Base-by-base conservation (phyloP, 2,329 filamentous ascomycete genomes). In the Paecilomyces variotii region DNA sequence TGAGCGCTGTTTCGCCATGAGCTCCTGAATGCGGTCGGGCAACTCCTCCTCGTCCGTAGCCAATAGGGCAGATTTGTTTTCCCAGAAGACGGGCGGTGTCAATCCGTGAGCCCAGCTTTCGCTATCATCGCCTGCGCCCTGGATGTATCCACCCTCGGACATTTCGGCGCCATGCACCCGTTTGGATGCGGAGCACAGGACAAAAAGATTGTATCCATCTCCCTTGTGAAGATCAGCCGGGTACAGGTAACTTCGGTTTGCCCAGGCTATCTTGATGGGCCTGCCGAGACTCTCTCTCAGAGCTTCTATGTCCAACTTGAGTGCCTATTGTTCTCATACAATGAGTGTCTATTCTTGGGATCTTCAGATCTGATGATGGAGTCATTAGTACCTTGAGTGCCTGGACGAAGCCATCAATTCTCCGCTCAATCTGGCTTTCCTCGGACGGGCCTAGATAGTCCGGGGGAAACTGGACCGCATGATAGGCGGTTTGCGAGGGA, bases 91-190 rank as follows among this genome's bases (percentile, higher is more conserved):
- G 0, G 78, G 71, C 0, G 93, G 85, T 0, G 89, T 94, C 14
- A 97, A 81, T 0, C 90, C 91, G 56, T 83, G 78, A 1, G 91
- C 88, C 94, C 94, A 99, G 65, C 90, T 90, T 78, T 99, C 94
- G 11, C 89, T 90, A 71, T 99, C 94, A 72, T 99, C 94, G 1
- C 89, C 94, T 0, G 93, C 93, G 55, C 94, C 94, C 74, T 97
- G 94, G 60, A 99, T 88, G 69, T 99, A 99, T 4, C 86, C 87
- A 2, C 82, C 84, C 68, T 88, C 86, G 28, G 84, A 84, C 64
- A 84, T 79, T 70, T 93, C 90, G 2, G 83, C 85, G 11, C 86
- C 88, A 1, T 77, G 76, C 0, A 91, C 86, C 14, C 88, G 82
- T 32, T 86, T 82, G 1, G 91, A 96, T 11, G 91, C 88, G 0